A percentile compares a stretch with the other conserved stretches of the same genome.
Evolutionary conservation across 2,329 filamentous ascomycete genomes (phyloP).

Genomic region (Emericellopsis cladophorae): DNA sequence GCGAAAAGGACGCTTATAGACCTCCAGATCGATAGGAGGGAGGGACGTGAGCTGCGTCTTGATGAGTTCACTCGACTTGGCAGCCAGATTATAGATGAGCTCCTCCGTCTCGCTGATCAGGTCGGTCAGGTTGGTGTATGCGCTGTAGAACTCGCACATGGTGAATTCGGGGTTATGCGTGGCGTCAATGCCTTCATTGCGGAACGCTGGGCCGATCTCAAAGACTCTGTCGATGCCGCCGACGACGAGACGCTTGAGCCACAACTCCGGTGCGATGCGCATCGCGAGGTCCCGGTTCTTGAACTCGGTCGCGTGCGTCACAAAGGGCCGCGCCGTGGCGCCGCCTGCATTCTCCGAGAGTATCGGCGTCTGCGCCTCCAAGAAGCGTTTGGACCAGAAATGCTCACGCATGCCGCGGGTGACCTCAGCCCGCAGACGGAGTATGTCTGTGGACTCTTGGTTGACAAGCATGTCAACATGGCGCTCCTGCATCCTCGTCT

Average conservation of each 20-base stretch:
- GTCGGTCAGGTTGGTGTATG: constrained; percentile 64
- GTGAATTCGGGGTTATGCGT: constrained; percentile 97
- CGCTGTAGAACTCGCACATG: constrained; percentile 92
- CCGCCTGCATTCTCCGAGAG: constrained; percentile 75
- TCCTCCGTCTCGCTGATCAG: constrained; percentile 66
- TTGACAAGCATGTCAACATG: constrained; percentile 83
- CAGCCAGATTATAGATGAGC: constrained; percentile 49
- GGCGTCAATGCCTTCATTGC: constrained; percentile 83
- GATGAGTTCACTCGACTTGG: constrained; percentile 33
- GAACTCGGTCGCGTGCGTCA: constrained; percentile 67
- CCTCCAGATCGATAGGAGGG: constrained; percentile 30
- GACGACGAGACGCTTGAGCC: constrained; percentile 83
- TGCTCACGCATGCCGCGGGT: constrained; percentile 63
- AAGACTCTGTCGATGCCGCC: constrained; percentile 83
- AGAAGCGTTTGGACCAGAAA: constrained; percentile 58
- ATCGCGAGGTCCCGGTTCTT: constrained; percentile 59
- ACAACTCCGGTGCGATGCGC: constrained; percentile 86
- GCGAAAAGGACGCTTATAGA: constrained; percentile 43
- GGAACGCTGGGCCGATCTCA: constrained; percentile 84
- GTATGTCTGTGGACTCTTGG: constrained; percentile 49
- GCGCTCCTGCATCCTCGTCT: constrained; percentile 62
- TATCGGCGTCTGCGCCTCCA: constrained; percentile 87
- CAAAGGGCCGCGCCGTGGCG: constrained; percentile 75
- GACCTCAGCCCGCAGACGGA: constrained; percentile 63
- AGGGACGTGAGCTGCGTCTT: constrained; percentile 31